These are phyloP conservation scores for Claviceps lovelessii DNA, from an alignment of 2,329 filamentous ascomycete species.

Conservation along the genomic window DNA sequence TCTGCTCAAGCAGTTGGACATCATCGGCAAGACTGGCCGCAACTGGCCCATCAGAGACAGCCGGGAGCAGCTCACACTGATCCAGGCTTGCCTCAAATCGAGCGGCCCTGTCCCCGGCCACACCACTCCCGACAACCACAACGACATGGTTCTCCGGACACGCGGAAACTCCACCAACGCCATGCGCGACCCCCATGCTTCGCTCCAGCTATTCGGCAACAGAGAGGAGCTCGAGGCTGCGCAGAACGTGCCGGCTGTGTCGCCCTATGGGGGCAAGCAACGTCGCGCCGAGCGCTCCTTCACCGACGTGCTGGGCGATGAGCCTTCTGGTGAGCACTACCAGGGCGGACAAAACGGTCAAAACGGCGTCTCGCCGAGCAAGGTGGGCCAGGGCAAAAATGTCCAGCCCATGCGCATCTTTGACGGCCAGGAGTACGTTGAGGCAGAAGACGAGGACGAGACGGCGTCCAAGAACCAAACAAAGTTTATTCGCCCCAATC, in stretches of 20 bases:
- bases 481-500: constrained; percentile 47
- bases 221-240: constrained; percentile 46
- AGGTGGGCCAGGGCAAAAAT: constrained; percentile 43
- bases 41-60: constrained; percentile 93
- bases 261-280: constrained; percentile 44
- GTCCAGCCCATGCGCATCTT: constrained; percentile 51
- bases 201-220: constrained; percentile 59
- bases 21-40: constrained; percentile 77
- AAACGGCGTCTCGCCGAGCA: constrained; percentile 37
- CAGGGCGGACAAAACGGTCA: constrained; percentile 30
- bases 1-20: constrained; percentile 80
- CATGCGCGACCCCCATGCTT: constrained; percentile 51
- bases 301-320: constrained; percentile 55
- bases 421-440: constrained; percentile 33
- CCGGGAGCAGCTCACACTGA: constrained; percentile 67
- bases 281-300: constrained; percentile 49
- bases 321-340: constrained; percentile 26
- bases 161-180: constrained; percentile 40
- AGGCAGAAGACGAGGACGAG: constrained; percentile 23
- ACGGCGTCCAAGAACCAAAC: constrained; percentile 29
- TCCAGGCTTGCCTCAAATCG: constrained; percentile 45
- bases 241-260: constrained; percentile 36
- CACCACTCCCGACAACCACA: constrained; percentile 18
- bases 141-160: constrained; percentile 28
- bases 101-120: constrained; percentile 21